Evolutionary conservation across 371 early-diverging fungal species (phyloP).

Genomic region (Saksenaea vasiformis): DNA sequence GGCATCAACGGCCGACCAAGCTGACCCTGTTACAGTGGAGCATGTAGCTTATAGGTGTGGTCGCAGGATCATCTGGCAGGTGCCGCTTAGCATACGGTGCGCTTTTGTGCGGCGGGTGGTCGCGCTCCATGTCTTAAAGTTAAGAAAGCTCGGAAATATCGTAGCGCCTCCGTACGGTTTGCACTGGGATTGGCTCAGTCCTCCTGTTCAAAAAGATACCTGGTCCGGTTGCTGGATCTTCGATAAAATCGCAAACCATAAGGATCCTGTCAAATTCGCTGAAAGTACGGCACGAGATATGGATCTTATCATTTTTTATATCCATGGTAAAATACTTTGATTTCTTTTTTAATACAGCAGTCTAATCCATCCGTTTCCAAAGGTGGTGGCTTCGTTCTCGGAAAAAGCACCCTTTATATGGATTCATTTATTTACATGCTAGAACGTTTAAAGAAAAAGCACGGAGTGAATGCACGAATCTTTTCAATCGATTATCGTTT

Average conservation of each 20-base stretch:
- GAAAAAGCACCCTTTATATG: constrained; percentile 27
- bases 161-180: constrained; percentile 11
- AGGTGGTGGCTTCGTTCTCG: constrained; percentile 38
- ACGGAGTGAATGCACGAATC: constrained; percentile 24
- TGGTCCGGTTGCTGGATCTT: constrained; percentile 27
- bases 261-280: constrained; percentile 7
- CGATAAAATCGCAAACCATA: constrained; percentile 3
- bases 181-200: constrained; percentile 19
- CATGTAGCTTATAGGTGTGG: constrained; percentile 9
- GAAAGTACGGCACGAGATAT: constrained; percentile 20
- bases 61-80: neutral
- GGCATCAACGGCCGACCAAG: neutral
- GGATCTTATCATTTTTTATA: constrained; percentile 30
- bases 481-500: constrained; percentile 31
- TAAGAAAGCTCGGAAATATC: neutral
- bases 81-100: constrained; percentile 11
- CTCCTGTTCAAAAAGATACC: constrained; percentile 1
- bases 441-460: constrained; percentile 19
- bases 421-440: constrained; percentile 27
- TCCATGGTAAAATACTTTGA: constrained; percentile 28
- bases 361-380: neutral
- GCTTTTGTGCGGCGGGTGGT: neutral
- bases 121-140: neutral
- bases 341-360: neutral
- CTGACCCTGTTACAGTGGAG: constrained; percentile 4